Percentiles rank a stretch among this genome's conserved stretches.
phyloP scores from a whole-genome alignment of 2,329 filamentous ascomycete genomes.

The Geosmithia morbida region DNA sequence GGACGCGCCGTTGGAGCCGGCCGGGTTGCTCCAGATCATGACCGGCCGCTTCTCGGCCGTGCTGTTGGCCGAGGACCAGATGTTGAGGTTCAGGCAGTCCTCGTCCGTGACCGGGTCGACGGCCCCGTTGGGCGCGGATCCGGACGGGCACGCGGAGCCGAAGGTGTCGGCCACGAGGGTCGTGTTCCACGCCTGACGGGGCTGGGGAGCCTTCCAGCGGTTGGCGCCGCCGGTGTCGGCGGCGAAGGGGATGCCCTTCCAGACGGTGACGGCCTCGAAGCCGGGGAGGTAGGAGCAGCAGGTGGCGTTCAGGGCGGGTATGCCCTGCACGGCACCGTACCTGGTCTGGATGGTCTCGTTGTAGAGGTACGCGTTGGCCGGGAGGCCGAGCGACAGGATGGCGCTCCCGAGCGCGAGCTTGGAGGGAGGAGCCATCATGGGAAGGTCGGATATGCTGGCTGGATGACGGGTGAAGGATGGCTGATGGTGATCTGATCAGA shows the following conservation, averaged over 20 bases:
- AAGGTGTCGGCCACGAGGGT: slow-evolving; percentile 6
- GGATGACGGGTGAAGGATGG: too few species aligned
- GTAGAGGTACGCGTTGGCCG: neutral
- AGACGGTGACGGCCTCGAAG: slow-evolving; percentile 2
- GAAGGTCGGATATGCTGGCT: too few species aligned
- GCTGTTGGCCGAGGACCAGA: slow-evolving; percentile 15
- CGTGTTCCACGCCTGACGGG: slow-evolving; percentile 6
- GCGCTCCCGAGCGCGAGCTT: neutral
- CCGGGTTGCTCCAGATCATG: slow-evolving; percentile 9
- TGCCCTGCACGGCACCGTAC: slow-evolving; percentile 1
- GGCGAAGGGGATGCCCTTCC: neutral
- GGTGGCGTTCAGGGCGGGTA: slow-evolving; percentile 2
- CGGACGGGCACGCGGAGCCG: slow-evolving; percentile 1
- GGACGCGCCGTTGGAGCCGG: neutral
- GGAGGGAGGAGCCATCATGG: neutral
- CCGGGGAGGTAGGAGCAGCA: slow-evolving; percentile 3
- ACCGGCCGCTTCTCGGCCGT: slow-evolving; percentile 12
- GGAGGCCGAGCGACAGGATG: neutral
- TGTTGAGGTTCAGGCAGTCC: slow-evolving; percentile 17
- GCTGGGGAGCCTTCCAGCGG: neutral
- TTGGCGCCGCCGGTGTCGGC: neutral
- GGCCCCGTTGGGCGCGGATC: neutral
- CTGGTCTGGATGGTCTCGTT: neutral
- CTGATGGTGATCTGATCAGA: too few species aligned
- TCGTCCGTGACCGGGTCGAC: slow-evolving; percentile 7